These are phyloP conservation scores for Thuidium tamariscinum DNA, from an alignment of 225 moss, liverwort and hornwort species.

Conservation along the genomic window DNA sequence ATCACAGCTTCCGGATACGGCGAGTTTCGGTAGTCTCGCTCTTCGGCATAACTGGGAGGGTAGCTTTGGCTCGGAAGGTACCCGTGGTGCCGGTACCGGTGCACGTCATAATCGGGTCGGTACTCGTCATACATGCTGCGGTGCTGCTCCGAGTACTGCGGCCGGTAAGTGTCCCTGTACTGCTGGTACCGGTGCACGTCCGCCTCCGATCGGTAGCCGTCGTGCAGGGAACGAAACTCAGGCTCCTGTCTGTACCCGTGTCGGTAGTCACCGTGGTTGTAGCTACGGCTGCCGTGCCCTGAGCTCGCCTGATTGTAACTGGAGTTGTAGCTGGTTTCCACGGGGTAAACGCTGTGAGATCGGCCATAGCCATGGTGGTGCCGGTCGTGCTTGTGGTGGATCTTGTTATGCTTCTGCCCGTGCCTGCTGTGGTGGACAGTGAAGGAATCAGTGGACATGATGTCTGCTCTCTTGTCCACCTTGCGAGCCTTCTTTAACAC, in stretches of 20 bases:
- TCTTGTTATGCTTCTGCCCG: not conserved
- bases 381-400: conserved; percentile 1
- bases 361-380: not conserved
- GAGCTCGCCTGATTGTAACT: not conserved
- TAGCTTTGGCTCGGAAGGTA: conserved; percentile 34
- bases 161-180: not conserved
- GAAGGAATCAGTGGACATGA: conserved; percentile 14
- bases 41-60: conserved; percentile 1
- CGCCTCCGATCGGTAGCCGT: conserved; percentile 8
- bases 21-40: conserved; percentile 2
- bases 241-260: not conserved
- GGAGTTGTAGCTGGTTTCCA: conserved; percentile 9
- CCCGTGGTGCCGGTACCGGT: not conserved
- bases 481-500: conserved; percentile 24
- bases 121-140: not conserved
- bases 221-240: not conserved
- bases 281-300: not conserved
- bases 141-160: not conserved
- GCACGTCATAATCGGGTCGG: conserved; percentile 1
- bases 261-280: not conserved
- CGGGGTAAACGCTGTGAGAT: not conserved
- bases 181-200: not conserved
- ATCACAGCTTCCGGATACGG: not conserved
- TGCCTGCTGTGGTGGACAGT: not conserved
- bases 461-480: conserved; percentile 21